A percentile compares a stretch with the other conserved stretches of the same genome.
Evolutionary conservation across 2,329 filamentous ascomycete species (phyloP).

Genomic region (Neonectria ditissima): DNA sequence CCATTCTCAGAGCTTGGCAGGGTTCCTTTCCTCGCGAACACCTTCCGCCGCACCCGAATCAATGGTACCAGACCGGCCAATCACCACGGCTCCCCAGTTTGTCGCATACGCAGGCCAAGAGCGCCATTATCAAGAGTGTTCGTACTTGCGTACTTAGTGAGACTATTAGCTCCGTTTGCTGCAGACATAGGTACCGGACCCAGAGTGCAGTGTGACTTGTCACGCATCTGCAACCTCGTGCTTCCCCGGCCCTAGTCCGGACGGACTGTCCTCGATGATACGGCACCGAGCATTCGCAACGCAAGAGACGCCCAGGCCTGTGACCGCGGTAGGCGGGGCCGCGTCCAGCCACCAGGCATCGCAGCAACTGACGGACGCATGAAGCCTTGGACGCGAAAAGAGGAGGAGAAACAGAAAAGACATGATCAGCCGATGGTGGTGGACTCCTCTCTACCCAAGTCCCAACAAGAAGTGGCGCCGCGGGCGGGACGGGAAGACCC

Average conservation of each 20-base stretch:
- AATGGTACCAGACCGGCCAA: slow-evolving; percentile 8
- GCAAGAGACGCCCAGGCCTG: slow-evolving; percentile 5
- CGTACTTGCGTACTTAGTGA: background rate
- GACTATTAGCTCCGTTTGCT: background rate
- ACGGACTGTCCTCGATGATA: slow-evolving; percentile 8
- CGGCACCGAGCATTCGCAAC: background rate
- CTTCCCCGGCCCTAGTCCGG: slow-evolving; percentile 39
- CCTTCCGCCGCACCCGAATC: slow-evolving; percentile 24
- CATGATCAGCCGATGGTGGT: slow-evolving; percentile 11
- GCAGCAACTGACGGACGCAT: background rate
- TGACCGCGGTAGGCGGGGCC: background rate
- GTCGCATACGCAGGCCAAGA: slow-evolving; percentile 4
- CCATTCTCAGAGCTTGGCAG: slow-evolving; percentile 5
- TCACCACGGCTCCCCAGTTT: background rate
- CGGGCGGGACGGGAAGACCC: slow-evolving; percentile 44
- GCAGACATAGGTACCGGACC: slow-evolving; percentile 15
- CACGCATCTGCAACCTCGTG: slow-evolving; percentile 39
- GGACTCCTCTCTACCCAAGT: slow-evolving; percentile 20
- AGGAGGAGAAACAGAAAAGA: background rate
- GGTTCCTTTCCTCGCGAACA: slow-evolving; percentile 5
- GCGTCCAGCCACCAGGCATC: background rate
- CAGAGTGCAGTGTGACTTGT: slow-evolving; percentile 35
- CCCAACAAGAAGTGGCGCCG: slow-evolving; percentile 34
- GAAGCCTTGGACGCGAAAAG: background rate
- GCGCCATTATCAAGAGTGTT: background rate